Evolutionary conservation across 805 yeast genomes (phyloP), one percentile per base, ranked within the genome.

Genomic region (Torulaspora quercuum): DNA sequence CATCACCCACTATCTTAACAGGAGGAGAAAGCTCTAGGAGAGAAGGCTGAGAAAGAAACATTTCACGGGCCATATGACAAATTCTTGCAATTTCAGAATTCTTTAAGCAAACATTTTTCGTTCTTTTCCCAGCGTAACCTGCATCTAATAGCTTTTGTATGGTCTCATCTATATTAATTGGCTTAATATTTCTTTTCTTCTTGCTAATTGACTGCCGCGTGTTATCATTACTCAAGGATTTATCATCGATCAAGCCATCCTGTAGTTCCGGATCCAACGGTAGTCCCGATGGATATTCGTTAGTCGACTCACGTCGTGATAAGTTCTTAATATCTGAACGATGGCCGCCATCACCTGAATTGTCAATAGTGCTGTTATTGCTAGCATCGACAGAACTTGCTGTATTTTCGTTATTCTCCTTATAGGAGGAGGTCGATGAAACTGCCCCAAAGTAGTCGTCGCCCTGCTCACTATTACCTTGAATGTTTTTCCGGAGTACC

Each of bases 131-230:
- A 8, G 89, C 76, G 63, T 92, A 92, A 7, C 97, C 99, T 1
- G 96, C 95, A 64, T 92, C 97, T 45, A 92, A 70, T 46, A 92
- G 70, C 50, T 95, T 70, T 65, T 89, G 97, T 43, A 92, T 92
- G 32, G 86, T 69, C 54, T 86, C 94, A 63, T 92, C 98, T 29
- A 92, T 73, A 57, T 89, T 79, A 12, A 68, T 39, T 4, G 65
- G 60, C 28, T 53, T 63, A 11, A 46, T 42, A 10, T 30, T 42
- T 37, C 45, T 64, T 41, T 48, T 61, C 29, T 29, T 46, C 29
- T 42, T 55, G 17, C 21, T 34, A 35, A 26, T 34, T 32, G 35
- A 24, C 35, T 41, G 44, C 35, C 38, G 36, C 53, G 53, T 31
- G 55, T 46, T 37, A 45, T 35, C 45, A 40, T 9, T 56, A 46